Percentiles rank a stretch among this genome's conserved stretches.
These are phyloP conservation scores for Malus sieversii DNA, from an alignment of 306 rosid species.

Conservation along the genomic window DNA sequence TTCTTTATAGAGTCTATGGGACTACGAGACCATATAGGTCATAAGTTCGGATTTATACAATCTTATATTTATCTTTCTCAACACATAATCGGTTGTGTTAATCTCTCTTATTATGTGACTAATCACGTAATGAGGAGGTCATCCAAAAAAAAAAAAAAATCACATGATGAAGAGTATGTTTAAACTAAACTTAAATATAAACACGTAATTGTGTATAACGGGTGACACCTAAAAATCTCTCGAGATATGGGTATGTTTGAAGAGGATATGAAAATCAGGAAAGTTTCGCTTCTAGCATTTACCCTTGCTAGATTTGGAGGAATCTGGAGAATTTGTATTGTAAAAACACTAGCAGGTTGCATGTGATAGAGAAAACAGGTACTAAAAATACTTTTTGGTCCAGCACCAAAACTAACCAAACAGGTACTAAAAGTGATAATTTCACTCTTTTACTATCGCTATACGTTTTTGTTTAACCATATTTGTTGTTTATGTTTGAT, in stretches of 20 bases:
- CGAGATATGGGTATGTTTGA: too few species aligned
- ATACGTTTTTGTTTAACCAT: too few species aligned
- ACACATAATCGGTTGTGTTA: background rate
- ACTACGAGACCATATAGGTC: background rate
- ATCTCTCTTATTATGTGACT: too few species aligned
- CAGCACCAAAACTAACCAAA: background rate
- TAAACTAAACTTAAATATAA: too few species aligned
- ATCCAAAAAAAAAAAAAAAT: too few species aligned
- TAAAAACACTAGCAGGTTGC: background rate
- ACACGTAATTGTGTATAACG: too few species aligned
- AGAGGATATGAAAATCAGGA: background rate
- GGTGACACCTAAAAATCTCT: background rate
- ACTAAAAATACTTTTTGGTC: background rate
- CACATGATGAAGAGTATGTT: background rate
- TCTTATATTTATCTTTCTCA: too few species aligned
- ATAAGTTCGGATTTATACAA: too few species aligned
- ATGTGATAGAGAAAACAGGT: background rate
- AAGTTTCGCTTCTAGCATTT: background rate
- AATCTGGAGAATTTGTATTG: background rate
- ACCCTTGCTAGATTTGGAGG: background rate
- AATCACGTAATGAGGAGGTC: too few species aligned
- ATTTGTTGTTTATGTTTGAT: too few species aligned
- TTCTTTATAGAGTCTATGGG: background rate
- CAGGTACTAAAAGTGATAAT: too few species aligned
- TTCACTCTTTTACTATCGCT: too few species aligned